phyloP scores from a whole-genome alignment of 768 basidiomycete species.

The Hygrocybe coccinea region DNA sequence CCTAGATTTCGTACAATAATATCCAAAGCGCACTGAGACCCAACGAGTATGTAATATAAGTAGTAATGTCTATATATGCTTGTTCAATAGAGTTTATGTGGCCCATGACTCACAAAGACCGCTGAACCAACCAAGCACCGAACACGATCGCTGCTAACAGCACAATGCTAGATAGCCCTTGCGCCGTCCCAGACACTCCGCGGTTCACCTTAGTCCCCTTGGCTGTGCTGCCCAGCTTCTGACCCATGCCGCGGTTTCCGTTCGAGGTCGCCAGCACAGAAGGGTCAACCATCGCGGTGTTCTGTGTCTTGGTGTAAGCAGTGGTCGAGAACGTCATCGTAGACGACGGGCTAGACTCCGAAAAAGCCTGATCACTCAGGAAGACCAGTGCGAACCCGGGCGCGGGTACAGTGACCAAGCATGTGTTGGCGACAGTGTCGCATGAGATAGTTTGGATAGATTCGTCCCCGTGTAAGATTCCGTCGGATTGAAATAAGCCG shows the following conservation, averaged over 20 bases:
- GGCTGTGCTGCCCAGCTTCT: constrained; percentile 31
- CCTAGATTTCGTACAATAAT: no score
- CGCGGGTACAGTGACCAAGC: constrained; percentile 58
- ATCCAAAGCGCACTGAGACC: no score
- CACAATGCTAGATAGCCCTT: constrained; percentile 5
- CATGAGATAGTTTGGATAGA: constrained; percentile 54
- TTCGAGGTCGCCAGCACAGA: constrained; percentile 52
- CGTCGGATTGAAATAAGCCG: constrained; percentile 57
- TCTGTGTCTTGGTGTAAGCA: constrained; percentile 23
- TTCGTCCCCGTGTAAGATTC: constrained; percentile 49
- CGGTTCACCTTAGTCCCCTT: constrained; percentile 13
- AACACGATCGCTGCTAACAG: not conserved
- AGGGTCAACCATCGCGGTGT: constrained; percentile 51
- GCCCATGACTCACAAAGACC: no score
- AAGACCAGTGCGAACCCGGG: constrained; percentile 71
- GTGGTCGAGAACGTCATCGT: constrained; percentile 55
- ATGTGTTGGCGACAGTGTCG: constrained; percentile 44
- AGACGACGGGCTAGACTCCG: constrained; percentile 27
- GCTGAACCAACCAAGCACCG: no score
- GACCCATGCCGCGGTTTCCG: constrained; percentile 33
- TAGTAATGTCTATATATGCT: no score
- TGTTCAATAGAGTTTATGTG: no score
- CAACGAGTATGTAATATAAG: no score
- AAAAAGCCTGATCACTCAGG: constrained; percentile 42
- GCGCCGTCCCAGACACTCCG: no score